Conservation (phyloP, 1,139 yeast species). For the Pneumocystis murina region DNA sequence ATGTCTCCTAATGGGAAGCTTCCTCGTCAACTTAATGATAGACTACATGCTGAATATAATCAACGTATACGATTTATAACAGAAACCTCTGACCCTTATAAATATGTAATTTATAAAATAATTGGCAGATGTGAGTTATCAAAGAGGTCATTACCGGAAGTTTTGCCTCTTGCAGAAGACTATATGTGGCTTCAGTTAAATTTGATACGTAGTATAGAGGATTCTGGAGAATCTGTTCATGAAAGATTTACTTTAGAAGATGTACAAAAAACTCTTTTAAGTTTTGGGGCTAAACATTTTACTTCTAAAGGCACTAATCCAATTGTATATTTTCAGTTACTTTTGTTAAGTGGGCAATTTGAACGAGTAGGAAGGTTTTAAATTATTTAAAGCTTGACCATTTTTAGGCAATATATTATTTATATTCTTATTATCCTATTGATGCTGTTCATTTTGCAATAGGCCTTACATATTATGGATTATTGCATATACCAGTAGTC, state of each 20-base stretch:
- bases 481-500: constrained; percentile 37
- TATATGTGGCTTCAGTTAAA: constrained; percentile 93
- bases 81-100: constrained; percentile 64
- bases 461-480: constrained; percentile 61
- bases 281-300: constrained; percentile 62
- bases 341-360: constrained; percentile 63
- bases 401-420: constrained; percentile 12
- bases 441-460: constrained; percentile 87
- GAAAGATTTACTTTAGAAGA: constrained; percentile 62
- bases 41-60: constrained; percentile 66
- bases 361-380: constrained; percentile 48
- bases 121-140: constrained; percentile 81
- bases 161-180: constrained; percentile 76
- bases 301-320: constrained; percentile 50
- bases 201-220: constrained; percentile 36
- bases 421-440: constrained; percentile 53
- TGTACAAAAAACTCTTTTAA: constrained; percentile 55
- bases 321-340: constrained; percentile 53
- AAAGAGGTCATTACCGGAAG: constrained; percentile 60
- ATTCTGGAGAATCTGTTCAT: constrained; percentile 31
- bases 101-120: constrained; percentile 78
- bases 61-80: constrained; percentile 57
- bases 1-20: constrained; percentile 42
- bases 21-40: constrained; percentile 52
- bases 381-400: neutral